Conservation (phyloP, 1,284 basidiomycete species). For the Apiotrichum siamense region DNA sequence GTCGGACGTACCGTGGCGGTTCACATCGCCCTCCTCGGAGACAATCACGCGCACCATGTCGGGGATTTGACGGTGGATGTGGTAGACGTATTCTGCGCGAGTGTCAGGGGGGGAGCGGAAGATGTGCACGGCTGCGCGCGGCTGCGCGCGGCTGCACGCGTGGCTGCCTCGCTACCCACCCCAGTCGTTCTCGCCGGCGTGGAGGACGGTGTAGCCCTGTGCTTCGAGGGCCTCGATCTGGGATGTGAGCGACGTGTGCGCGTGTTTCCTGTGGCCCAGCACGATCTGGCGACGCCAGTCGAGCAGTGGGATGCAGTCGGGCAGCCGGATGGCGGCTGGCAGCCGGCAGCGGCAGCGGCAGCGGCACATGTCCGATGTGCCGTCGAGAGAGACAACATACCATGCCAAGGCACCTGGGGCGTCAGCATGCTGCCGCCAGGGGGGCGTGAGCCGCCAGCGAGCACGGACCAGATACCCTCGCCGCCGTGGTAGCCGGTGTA, state of each 20-base stretch:
- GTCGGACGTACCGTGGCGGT: constrained; percentile 1
- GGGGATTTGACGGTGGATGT: constrained; percentile 25
- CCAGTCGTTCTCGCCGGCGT: constrained; percentile 20
- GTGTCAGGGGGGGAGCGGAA: neutral
- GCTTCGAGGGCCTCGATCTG: constrained; percentile 9
- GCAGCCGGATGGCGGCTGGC: too few species aligned
- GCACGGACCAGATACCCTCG: constrained; percentile 2
- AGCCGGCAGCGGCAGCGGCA: too few species aligned
- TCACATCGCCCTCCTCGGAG: constrained; percentile 2
- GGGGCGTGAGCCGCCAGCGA: neutral
- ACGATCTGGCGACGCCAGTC: too few species aligned
- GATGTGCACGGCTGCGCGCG: too few species aligned
- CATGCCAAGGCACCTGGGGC: constrained; percentile 1
- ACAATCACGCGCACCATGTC: constrained; percentile 21
- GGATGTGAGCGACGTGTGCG: too few species aligned
- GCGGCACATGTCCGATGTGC: too few species aligned
- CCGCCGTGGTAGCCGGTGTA: constrained; percentile 10
- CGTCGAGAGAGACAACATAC: neutral
- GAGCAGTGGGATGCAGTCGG: too few species aligned
- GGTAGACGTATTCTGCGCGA: constrained; percentile 19
- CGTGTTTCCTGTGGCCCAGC: too few species aligned
- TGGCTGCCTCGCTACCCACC: too few species aligned
- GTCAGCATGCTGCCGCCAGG: neutral
- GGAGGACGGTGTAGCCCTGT: constrained; percentile 24
- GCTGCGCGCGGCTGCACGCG: too few species aligned